A percentile compares a stretch with the other conserved stretches of the same genome.
Conservation (phyloP, 768 basidiomycete species). For the Tricholoma hemisulphureum region DNA sequence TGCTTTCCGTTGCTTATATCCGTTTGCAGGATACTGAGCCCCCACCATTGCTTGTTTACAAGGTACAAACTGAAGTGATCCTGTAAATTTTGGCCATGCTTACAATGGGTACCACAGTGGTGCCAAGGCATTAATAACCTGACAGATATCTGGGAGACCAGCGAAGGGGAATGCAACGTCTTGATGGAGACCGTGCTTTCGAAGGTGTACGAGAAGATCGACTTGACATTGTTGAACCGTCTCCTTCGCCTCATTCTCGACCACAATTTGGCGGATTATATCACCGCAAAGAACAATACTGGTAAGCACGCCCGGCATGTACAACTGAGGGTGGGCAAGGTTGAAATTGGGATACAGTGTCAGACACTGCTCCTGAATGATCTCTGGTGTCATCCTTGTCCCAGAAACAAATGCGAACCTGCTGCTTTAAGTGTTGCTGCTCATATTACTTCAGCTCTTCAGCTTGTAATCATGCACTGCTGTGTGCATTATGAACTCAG, state of each 20-base stretch:
- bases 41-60: constrained; percentile 94
- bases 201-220: constrained; percentile 99
- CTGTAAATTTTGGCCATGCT: background rate
- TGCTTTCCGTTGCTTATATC: constrained; percentile 2
- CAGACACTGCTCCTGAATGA: too few relatives aligned
- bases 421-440: too few relatives aligned
- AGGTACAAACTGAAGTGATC: constrained; percentile 36
- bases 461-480: too few relatives aligned
- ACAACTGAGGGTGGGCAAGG: too few relatives aligned
- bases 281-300: constrained; percentile 98
- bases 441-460: too few relatives aligned
- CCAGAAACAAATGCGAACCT: too few relatives aligned
- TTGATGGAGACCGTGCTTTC: constrained; percentile 98
- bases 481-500: too few relatives aligned
- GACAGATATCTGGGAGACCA: constrained; percentile 97
- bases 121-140: constrained; percentile 99
- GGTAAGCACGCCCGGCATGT: constrained; percentile 40
- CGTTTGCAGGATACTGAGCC: constrained; percentile 79
- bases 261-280: constrained; percentile 98
- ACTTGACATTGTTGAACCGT: constrained; percentile 92
- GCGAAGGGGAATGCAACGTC: constrained; percentile 96
- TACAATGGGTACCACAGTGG: constrained; percentile 48
- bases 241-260: constrained; percentile 94
- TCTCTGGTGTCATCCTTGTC: too few relatives aligned
- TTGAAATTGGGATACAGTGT: too few relatives aligned